Base-by-base conservation (phyloP, 495 filamentous ascomycete genomes). In the Terfezia boudieri region DNA sequence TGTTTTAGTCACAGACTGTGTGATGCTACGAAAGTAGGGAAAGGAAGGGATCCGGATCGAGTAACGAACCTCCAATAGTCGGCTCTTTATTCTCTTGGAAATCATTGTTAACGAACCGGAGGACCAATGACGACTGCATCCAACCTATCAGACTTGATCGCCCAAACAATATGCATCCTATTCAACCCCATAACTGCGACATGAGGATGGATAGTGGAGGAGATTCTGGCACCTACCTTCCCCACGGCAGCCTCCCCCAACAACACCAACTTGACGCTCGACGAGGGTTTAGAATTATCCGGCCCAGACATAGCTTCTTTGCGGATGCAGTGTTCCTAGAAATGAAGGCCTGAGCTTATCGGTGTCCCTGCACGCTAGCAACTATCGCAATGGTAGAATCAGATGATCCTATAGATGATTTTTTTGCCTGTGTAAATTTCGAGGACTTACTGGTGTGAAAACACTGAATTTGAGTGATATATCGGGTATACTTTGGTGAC, bases 31-130 rank as follows among this genome's bases (percentile, higher is more conserved):
- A 46, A 14, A 8, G 17, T 2, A 9, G 12, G 4, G 17, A 46
- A 46, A 46, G 12, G 26, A 53, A 17, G 12, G 59, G 51, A 23
- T 26, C 48, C 20, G 4, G 55, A 53, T 54, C 57, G 53, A 54
- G 55, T 22, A 41, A 67, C 79, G 64, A 77, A 93, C 89, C 89
- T 73, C 90, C 90, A 73, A 98, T 98, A 53, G 90, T 98, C 49
- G 90, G 90, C 66, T 98, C 90, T 73, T 98, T 98, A 69, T 98
- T 98, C 70, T 96, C 92, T 73, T 98, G 90, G 64, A 96, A 98
- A 71, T 96, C 90, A 71, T 98, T 88, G 76, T 96, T 98, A 66
- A 98, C 90, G 67, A 98, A 98, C 62, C 90, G 86, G 60, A 98
- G 77, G 54, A 98, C 90, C 52, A 98, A 81, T 43, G 90, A 98